A percentile compares a stretch with the other conserved stretches of the same genome.
Evolutionary conservation across 176 grass and related monocot species (phyloP).

Genomic region (Oryza glumipatula): DNA sequence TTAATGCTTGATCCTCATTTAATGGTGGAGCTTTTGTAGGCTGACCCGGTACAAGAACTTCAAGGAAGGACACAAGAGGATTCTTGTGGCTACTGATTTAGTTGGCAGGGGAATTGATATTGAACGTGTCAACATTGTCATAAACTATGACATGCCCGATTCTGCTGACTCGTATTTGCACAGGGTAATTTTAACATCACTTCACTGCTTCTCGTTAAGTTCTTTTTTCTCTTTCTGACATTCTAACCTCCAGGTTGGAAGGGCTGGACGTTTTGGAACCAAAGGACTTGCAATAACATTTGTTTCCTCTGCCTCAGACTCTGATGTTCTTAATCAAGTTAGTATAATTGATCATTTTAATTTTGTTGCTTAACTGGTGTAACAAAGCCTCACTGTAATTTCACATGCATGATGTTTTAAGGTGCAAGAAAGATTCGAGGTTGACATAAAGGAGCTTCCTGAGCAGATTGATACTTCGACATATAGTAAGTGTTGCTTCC

Average conservation of each 20-base stretch:
- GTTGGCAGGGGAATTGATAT: slow-evolving; percentile 99
- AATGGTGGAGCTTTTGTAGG: slow-evolving; percentile 39
- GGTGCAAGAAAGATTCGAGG: slow-evolving; percentile 99
- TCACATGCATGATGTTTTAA: slow-evolving; percentile 27
- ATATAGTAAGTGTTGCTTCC: slow-evolving; percentile 73
- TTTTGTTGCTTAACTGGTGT: no score
- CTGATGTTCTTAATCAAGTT: slow-evolving; percentile 95
- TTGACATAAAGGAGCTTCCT: slow-evolving; percentile 96
- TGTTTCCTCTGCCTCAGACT: slow-evolving; percentile 90
- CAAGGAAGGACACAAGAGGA: slow-evolving; percentile 99
- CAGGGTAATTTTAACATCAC: slow-evolving; percentile 56
- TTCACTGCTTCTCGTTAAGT: no score
- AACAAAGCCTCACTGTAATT: background rate
- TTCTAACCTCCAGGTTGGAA: slow-evolving; percentile 60
- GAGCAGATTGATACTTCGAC: slow-evolving; percentile 96
- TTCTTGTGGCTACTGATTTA: slow-evolving; percentile 94
- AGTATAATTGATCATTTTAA: no score
- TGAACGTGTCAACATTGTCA: slow-evolving; percentile 97
- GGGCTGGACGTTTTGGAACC: slow-evolving; percentile 91
- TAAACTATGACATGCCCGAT: slow-evolving; percentile 99
- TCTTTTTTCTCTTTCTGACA: background rate
- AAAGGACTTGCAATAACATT: slow-evolving; percentile 99
- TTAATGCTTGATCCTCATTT: background rate
- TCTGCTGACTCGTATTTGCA: slow-evolving; percentile 96
- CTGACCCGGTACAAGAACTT: slow-evolving; percentile 92